Percentiles rank a stretch among this genome's conserved stretches.
phyloP scores from a whole-genome alignment of 768 basidiomycete species.

The Leccinum truebloodii region DNA sequence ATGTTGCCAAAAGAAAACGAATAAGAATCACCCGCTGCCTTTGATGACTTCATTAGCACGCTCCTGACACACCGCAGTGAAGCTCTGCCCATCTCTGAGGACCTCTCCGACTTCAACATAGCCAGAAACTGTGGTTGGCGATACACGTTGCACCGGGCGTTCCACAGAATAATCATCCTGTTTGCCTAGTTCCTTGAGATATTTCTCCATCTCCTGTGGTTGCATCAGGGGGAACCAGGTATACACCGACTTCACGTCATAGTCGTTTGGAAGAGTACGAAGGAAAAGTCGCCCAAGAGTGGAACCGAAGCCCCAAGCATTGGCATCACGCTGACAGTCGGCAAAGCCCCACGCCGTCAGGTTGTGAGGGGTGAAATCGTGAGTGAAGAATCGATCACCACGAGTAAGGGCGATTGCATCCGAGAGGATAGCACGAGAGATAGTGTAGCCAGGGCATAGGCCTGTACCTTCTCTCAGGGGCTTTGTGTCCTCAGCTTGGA shows the following conservation, averaged over 20 bases:
- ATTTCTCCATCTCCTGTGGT: constrained; percentile 62
- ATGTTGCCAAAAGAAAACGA: background rate
- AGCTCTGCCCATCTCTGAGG: constrained; percentile 46
- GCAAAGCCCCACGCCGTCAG: constrained; percentile 83
- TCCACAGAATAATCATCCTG: constrained; percentile 54
- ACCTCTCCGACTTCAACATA: constrained; percentile 57
- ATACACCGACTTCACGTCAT: constrained; percentile 67
- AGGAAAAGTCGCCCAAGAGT: constrained; percentile 73
- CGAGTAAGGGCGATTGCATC: constrained; percentile 87
- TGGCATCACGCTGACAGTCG: constrained; percentile 75
- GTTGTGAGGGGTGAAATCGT: constrained; percentile 80
- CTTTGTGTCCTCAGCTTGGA: constrained; percentile 79
- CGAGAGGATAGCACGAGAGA: constrained; percentile 81
- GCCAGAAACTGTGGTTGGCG: constrained; percentile 38
- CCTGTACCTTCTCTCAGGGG: constrained; percentile 77
- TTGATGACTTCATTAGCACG: constrained; percentile 55
- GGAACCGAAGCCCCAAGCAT: constrained; percentile 68
- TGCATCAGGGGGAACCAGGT: constrained; percentile 91
- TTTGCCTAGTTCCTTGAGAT: constrained; percentile 57
- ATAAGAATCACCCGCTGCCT: constrained; percentile 54
- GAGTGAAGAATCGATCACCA: constrained; percentile 80
- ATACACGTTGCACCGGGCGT: constrained; percentile 42
- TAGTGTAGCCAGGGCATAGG: constrained; percentile 84
- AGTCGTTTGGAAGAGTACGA: constrained; percentile 72
- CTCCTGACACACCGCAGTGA: constrained; percentile 49